Conservation (phyloP, 1,139 yeast genomes). For the Lodderomyces margitis region DNA sequence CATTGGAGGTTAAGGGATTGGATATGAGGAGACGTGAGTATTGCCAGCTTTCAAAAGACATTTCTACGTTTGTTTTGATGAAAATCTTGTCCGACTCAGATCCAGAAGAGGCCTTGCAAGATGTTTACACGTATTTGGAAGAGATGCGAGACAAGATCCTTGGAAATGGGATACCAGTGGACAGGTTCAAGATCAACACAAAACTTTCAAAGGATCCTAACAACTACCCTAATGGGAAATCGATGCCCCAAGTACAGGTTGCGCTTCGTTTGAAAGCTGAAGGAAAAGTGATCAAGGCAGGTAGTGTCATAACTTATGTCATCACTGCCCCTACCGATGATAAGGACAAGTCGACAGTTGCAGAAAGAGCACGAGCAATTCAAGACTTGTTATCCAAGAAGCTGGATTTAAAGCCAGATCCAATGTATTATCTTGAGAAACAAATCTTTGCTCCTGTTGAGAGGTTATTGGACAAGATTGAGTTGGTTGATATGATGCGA, state of each 20-base stretch:
- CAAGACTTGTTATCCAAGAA: conserved; percentile 62
- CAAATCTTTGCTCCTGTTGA: conserved; percentile 92
- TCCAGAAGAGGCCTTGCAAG: conserved; percentile 73
- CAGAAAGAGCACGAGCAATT: conserved; percentile 79
- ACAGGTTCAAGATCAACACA: conserved; percentile 72
- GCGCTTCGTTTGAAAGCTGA: conserved; percentile 75
- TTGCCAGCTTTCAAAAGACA: conserved; percentile 88
- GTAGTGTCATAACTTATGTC: conserved; percentile 86
- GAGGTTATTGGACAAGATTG: conserved; percentile 80
- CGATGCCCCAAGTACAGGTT: conserved; percentile 92
- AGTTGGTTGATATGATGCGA: conserved; percentile 80
- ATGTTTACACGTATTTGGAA: conserved; percentile 72
- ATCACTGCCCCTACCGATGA: conserved; percentile 49
- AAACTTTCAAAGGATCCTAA: conserved; percentile 72
- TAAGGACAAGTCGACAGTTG: conserved; percentile 45
- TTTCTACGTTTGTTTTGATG: conserved; percentile 72
- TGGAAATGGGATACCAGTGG: conserved; percentile 58
- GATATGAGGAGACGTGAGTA: conserved; percentile 97
- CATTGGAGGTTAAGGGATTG: conserved; percentile 89
- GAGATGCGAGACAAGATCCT: conserved; percentile 58
- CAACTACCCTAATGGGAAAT: conserved; percentile 72
- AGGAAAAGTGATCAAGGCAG: conserved; percentile 86
- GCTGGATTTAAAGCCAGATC: conserved; percentile 63
- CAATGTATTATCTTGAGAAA: conserved; percentile 76
- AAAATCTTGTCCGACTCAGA: conserved; percentile 72